Percentiles rank a stretch among this genome's conserved stretches.
Conservation (phyloP, 2,329 filamentous ascomycete genomes). For the Fusarium graminum region DNA sequence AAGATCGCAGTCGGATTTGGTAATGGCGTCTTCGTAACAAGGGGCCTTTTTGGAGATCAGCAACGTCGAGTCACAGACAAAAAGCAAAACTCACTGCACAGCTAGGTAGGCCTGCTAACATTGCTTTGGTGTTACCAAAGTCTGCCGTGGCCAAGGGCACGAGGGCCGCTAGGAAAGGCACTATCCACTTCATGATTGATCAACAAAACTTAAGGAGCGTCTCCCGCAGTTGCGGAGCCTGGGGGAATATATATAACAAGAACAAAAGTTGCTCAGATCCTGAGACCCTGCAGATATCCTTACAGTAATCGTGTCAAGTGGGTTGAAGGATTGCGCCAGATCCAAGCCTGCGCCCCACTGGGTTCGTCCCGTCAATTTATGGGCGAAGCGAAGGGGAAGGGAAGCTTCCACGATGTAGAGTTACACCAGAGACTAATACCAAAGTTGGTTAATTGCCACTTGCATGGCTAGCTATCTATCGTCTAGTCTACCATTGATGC, state of each 20-base stretch:
- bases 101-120: slow-evolving; percentile 33
- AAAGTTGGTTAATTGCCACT: slow-evolving; percentile 7
- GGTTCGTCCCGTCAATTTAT: slow-evolving; percentile 16
- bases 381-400: not conserved
- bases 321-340: not conserved
- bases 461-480: not conserved
- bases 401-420: slow-evolving; percentile 20
- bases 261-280: not conserved
- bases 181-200: slow-evolving; percentile 46
- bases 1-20: slow-evolving; percentile 28
- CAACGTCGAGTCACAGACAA: not conserved
- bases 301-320: slow-evolving; percentile 16
- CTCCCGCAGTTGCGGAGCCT: slow-evolving; percentile 13
- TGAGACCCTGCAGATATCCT: slow-evolving; percentile 3
- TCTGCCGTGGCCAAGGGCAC: slow-evolving; percentile 32
- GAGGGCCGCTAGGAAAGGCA: slow-evolving; percentile 39
- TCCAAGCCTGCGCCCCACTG: not conserved
- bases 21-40: slow-evolving; percentile 21
- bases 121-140: slow-evolving; percentile 29
- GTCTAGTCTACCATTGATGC: not conserved
- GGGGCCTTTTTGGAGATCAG: slow-evolving; percentile 27
- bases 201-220: slow-evolving; percentile 22
- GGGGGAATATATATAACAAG: slow-evolving; percentile 32
- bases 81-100: slow-evolving; percentile 36
- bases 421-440: slow-evolving; percentile 8